phyloP scores from a whole-genome alignment of 1,284 basidiomycete species.

The Waitea zeae region DNA sequence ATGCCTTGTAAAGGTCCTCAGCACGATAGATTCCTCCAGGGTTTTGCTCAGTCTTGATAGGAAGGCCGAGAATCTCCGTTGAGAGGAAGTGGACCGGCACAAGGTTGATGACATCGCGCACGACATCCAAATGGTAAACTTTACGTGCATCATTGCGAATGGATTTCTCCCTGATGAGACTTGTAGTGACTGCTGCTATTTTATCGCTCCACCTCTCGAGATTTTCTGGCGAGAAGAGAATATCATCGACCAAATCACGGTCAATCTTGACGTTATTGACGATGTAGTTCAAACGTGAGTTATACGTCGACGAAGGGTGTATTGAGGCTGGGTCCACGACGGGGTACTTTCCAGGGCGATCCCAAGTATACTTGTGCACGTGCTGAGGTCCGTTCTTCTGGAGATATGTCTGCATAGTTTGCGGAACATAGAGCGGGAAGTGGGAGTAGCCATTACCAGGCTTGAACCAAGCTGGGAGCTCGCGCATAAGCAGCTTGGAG shows the following conservation, averaged over 20 bases:
- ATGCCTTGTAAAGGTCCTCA: conserved; percentile 38
- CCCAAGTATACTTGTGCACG: conserved; percentile 34
- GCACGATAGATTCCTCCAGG: conserved; percentile 42
- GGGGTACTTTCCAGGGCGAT: too few relatives aligned
- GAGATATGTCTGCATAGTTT: conserved; percentile 42
- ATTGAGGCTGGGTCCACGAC: too few relatives aligned
- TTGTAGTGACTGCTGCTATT: conserved; percentile 43
- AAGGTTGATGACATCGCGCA: conserved; percentile 48
- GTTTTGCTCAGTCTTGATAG: conserved; percentile 41
- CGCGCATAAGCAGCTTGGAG: conserved; percentile 55
- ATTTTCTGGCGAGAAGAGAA: conserved; percentile 18
- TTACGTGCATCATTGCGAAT: conserved; percentile 34
- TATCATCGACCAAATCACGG: conserved; percentile 12
- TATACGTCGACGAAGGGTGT: not conserved
- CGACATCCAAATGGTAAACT: conserved; percentile 42
- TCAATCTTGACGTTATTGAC: not conserved
- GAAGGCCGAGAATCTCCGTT: conserved; percentile 50
- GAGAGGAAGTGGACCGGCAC: conserved; percentile 55
- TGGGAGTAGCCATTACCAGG: conserved; percentile 65
- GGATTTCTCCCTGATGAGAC: conserved; percentile 33
- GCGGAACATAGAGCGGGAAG: conserved; percentile 74
- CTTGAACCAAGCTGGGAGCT: conserved; percentile 50
- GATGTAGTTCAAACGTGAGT: not conserved
- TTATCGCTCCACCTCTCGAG: conserved; percentile 32
- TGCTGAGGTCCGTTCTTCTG: conserved; percentile 32